Evolutionary conservation across 495 filamentous ascomycete species (phyloP), one percentile per base, ranked within the genome.

Genomic region (Echria macrotheca): DNA sequence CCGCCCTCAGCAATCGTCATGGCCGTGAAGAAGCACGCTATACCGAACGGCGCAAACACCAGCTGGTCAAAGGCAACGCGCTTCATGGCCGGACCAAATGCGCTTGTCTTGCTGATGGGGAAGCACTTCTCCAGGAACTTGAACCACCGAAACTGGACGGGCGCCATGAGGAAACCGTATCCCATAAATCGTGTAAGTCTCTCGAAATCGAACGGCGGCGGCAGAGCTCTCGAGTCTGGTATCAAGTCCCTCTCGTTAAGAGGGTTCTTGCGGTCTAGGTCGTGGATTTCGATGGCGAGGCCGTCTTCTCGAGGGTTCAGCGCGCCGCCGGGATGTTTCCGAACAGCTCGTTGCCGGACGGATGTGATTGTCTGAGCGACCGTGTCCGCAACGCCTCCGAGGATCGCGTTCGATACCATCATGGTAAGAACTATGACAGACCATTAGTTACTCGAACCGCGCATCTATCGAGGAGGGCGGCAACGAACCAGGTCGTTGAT

Each of bases 1-100:
- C 94, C 93, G 22, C 94, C 94, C 67, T 99, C 94, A 10, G 94
- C 88, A 26, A 97, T 66, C 0, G 93, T 96, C 91, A 99, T 96
- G 66, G 84, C 93, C 0, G 85, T 88, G 67, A 99, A 99, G 75
- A 98, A 98, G 63, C 73, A 76, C 3, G 78, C 87, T 48, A 98
- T 78, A 82, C 91, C 90, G 49, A 91, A 75, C 15, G 94, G 94
- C 19, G 94, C 93, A 69, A 97, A 96, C 24, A 91, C 78, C n/a
- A 96, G 72, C 72, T 99, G 94, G 70, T 99, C 94, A 55, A 89
- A 83, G 9, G 83, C 88, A 15, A 97, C 91, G 37, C 91, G 76
- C 77, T 96, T 95, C 58, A 97, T 63, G 8, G 86, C 87, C 25
- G 87, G 86, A n/a, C 77, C 53, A 19, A 84, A 85, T 1, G 82